Base-by-base conservation (phyloP, 305 asterid genomes). In the Solanum hybrid region DNA sequence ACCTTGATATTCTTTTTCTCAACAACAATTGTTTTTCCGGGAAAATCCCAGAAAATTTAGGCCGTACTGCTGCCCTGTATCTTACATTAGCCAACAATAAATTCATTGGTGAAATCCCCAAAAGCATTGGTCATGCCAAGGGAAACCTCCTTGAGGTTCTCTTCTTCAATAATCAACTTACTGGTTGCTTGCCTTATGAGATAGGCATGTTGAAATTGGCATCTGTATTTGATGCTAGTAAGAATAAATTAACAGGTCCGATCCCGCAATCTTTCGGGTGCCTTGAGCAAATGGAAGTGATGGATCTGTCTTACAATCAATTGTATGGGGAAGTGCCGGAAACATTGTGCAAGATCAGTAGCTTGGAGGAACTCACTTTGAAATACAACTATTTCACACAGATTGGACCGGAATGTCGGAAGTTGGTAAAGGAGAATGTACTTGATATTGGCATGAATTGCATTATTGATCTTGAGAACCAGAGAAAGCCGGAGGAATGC, bases 321-420 rank as follows among this genome's bases (percentile, higher is more conserved):
- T 78, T 96, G 4, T 94, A 94, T 81, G 96, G 97, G 7, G 42
- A 89, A 2, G 96, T 96, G 6, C 98, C 97, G 3, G 98, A 96
- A 82, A 29, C 88, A 2, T 2, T 95, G 75, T 96, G 98, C 95
- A 88, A 16, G 40, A 90, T 95, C 20, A 22, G 24, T 1, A 11
- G 82, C 29, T 89, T 95, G 31, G 36, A 13, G 1, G 3, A 86
- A 71, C 42, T 95, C 37, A 90, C 92, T 2, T 37, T 96, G 91
- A 92, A 91, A 28, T 28, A 4, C 89, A 95, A 96, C 80, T 96
- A 90, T 79, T 92, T 95, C 39, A 95, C 98, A 18, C 93, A 96
- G 90, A 95, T 94, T 42, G 98, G 98, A 31, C 95, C 94, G 0
- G 91, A 86, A 84, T 96, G 98, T 75, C 86, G 96, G 90, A 92